phyloP scores from a whole-genome alignment of 805 yeast genomes.

The Lachancea mirantina region DNA sequence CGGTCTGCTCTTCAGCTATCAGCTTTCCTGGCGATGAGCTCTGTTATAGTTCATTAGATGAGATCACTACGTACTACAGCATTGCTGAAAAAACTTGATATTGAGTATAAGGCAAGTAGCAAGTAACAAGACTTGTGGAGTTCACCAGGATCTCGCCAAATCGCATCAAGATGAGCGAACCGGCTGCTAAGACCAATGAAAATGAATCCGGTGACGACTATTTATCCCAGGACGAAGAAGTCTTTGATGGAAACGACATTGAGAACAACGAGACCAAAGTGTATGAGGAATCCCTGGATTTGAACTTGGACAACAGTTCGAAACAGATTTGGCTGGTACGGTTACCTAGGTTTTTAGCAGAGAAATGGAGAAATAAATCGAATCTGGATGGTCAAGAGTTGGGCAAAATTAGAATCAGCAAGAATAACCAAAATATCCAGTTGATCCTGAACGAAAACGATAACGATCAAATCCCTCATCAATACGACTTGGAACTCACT shows the following conservation, averaged over 20 bases:
- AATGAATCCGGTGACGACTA: slow-evolving; percentile 34
- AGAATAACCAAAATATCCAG: slow-evolving; percentile 44
- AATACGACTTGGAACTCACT: slow-evolving; percentile 71
- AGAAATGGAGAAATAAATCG: slow-evolving; percentile 64
- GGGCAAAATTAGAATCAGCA: slow-evolving; percentile 72
- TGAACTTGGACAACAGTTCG: slow-evolving; percentile 54
- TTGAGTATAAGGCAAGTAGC: background rate
- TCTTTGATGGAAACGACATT: slow-evolving; percentile 40
- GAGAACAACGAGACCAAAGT: slow-evolving; percentile 32
- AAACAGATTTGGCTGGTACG: slow-evolving; percentile 90
- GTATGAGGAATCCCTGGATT: slow-evolving; percentile 64
- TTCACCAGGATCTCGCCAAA: too few species aligned
- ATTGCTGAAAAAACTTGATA: too few species aligned
- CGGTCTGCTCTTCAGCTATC: too few species aligned
- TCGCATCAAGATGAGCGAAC: slow-evolving; percentile 2
- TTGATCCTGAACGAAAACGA: slow-evolving; percentile 47
- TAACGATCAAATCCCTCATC: slow-evolving; percentile 62
- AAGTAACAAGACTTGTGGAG: background rate
- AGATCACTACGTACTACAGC: too few species aligned
- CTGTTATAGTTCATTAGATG: too few species aligned
- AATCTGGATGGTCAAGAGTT: slow-evolving; percentile 64
- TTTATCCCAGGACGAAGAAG: slow-evolving; percentile 37
- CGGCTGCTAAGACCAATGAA: slow-evolving; percentile 9
- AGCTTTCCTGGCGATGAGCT: too few species aligned
- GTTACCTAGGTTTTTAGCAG: slow-evolving; percentile 80